These are phyloP conservation scores for Neofusicoccum laricinum DNA, from an alignment of 2,329 filamentous ascomycete genomes.

Conservation along the genomic window DNA sequence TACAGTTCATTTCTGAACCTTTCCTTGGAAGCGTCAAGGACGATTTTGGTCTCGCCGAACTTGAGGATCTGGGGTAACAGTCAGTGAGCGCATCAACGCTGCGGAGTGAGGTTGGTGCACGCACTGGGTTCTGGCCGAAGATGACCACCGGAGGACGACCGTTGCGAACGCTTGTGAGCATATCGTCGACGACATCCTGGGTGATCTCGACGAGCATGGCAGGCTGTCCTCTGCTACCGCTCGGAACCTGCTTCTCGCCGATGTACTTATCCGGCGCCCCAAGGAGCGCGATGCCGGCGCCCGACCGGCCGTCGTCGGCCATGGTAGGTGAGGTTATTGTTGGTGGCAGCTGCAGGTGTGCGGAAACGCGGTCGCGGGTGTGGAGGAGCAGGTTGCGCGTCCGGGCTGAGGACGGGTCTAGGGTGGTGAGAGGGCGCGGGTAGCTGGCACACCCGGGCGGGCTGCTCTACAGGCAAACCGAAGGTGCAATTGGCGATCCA, in stretches of 20 bases:
- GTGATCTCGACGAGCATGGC: slow-evolving; percentile 43
- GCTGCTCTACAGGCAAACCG: slow-evolving; percentile 15
- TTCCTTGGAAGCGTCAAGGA: slow-evolving; percentile 53
- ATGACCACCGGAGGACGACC: slow-evolving; percentile 37
- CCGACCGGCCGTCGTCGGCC: slow-evolving; percentile 28
- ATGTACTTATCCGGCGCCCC: slow-evolving; percentile 39
- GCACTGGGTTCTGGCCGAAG: slow-evolving; percentile 40
- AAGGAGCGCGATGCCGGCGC: slow-evolving; percentile 35
- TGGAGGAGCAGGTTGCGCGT: neutral
- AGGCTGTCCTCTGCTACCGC: slow-evolving; percentile 28
- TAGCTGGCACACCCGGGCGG: slow-evolving; percentile 13
- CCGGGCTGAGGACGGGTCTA: slow-evolving; percentile 6
- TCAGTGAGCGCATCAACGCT: slow-evolving; percentile 23
- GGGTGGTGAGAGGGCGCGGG: slow-evolving; percentile 6
- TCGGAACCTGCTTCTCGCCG: slow-evolving; percentile 29
- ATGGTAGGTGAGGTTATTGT: slow-evolving; percentile 21
- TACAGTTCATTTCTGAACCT: slow-evolving; percentile 59
- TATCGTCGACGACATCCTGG: slow-evolving; percentile 40
- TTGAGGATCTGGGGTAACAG: slow-evolving; percentile 48
- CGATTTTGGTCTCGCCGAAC: slow-evolving; percentile 55
- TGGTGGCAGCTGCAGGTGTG: neutral
- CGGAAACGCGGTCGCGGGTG: neutral
- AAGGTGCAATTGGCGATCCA: slow-evolving; percentile 8
- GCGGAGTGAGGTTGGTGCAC: slow-evolving; percentile 17
- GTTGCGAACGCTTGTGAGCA: slow-evolving; percentile 35